A percentile compares a stretch with the other conserved stretches of the same genome.
Conservation (phyloP, 1,284 basidiomycete species). For the Ceratobasidium sp. region DNA sequence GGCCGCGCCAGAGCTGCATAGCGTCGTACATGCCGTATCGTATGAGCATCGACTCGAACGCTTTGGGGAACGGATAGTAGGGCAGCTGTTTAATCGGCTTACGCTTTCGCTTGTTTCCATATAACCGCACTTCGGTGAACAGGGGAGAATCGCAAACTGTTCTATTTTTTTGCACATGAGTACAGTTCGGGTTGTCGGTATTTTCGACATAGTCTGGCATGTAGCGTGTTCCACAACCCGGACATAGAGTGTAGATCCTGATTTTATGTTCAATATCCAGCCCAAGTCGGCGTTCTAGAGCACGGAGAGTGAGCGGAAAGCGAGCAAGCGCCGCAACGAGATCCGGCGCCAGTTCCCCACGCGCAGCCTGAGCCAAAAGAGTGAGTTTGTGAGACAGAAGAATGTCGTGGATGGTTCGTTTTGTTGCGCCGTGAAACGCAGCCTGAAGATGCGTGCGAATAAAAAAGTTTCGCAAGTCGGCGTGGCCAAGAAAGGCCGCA, state of each 20-base stretch:
- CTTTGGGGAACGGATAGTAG: background rate
- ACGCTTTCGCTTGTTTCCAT: background rate
- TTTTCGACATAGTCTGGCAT: background rate
- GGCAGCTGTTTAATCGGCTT: background rate
- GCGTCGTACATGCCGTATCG: background rate
- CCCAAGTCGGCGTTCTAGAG: constrained; percentile 5
- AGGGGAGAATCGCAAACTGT: background rate
- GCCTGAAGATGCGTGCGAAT: background rate
- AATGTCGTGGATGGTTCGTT: background rate
- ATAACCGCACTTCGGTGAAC: background rate
- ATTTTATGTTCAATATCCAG: background rate
- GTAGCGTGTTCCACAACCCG: background rate
- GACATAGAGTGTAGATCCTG: constrained; percentile 1
- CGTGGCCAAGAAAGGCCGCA: background rate
- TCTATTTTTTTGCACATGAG: background rate
- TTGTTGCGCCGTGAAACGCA: background rate
- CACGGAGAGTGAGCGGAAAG: constrained; percentile 2
- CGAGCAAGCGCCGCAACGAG: background rate
- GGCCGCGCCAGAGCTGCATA: background rate
- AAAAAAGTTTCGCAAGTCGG: constrained; percentile 13
- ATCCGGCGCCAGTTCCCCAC: background rate
- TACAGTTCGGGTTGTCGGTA: background rate
- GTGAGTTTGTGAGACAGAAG: background rate
- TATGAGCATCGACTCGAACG: background rate
- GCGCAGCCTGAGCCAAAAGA: background rate